Base-by-base conservation (phyloP, 345 rosid species). In the Salix arbutifolia region DNA sequence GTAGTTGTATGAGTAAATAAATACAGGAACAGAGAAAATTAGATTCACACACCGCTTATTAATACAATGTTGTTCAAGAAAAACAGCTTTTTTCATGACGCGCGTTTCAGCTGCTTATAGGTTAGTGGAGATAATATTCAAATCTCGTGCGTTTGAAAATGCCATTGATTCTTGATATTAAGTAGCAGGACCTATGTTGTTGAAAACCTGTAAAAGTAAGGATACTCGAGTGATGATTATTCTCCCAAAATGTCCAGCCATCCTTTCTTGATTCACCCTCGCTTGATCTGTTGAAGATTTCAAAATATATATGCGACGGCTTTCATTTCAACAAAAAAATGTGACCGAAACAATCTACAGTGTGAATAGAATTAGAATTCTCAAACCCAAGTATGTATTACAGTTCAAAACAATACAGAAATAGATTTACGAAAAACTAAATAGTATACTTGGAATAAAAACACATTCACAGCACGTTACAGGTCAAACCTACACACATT, bases 171-270 rank as follows among this genome's bases (percentile, higher is more conserved):
- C 75, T 71, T 71, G 80, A 75, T 65, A 65, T 77, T 71, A 46
- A n/a, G 37, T 37, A 52, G 71, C 75, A 17, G 44, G 75, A 50
- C 28, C 26, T 74, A 66, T 67, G 31, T 53, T 30, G 62, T 78
- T 80, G 85, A 78, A 77, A 78, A 75, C 60, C 77, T 31, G 75
- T 31, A 28, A 70, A 76, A 67, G 69, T 73, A 52, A 76, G 44
- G 84, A 76, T 83, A 40, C 73, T 69, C 44, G 13, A 65, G 58
- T 25, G 65, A 52, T 35, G 26, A 67, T 76, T 48, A 71, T 62
- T 61, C 76, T 52, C 61, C 65, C n/a, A 53, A 44, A 42, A 70
- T 72, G 70, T 85, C 82, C 75, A 66, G 30, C 65, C 76, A 52
- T 8, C 65, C 33, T 16, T 48, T 67, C 46, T 23, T 37, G 70